These are phyloP conservation scores for Schwanniomyces pseudopolymorphus DNA, from an alignment of 805 yeast species.

Conservation along the genomic window DNA sequence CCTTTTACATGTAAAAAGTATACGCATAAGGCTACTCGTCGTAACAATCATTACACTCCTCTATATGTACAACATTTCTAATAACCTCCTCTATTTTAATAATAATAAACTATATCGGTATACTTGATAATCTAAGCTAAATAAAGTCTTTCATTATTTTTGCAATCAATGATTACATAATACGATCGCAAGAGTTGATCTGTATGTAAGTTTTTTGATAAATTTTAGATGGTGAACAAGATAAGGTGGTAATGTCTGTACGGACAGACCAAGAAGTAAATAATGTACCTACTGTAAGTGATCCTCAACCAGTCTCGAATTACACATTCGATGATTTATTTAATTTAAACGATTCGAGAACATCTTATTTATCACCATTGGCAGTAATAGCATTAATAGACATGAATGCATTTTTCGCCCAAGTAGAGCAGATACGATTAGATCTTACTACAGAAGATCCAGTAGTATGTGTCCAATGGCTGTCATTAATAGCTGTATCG, in stretches of 20 bases:
- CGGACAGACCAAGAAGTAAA: neutral
- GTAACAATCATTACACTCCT: too few relatives aligned
- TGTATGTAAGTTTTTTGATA: too few relatives aligned
- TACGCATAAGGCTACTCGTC: too few relatives aligned
- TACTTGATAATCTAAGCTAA: too few relatives aligned
- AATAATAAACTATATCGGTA: too few relatives aligned
- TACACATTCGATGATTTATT: constrained; percentile 51
- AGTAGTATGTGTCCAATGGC: constrained; percentile 94
- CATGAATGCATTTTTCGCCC: constrained; percentile 94
- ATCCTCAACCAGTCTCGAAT: constrained; percentile 24
- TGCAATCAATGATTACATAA: neutral
- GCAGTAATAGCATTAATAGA: constrained; percentile 85
- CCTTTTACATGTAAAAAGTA: too few relatives aligned
- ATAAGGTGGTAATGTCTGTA: constrained; percentile 4
- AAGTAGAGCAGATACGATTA: constrained; percentile 79
- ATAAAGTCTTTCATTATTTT: too few relatives aligned
- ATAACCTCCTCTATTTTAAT: too few relatives aligned
- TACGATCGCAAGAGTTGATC: neutral
- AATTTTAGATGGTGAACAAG: too few relatives aligned
- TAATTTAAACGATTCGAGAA: constrained; percentile 44
- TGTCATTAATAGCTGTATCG: constrained; percentile 81
- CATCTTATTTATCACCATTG: constrained; percentile 63
- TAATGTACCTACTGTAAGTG: neutral
- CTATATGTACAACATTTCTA: too few relatives aligned
- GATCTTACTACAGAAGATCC: constrained; percentile 69